phyloP scores from a whole-genome alignment of 2,329 filamentous ascomycete genomes.

The Mycocentrospora acerina region DNA sequence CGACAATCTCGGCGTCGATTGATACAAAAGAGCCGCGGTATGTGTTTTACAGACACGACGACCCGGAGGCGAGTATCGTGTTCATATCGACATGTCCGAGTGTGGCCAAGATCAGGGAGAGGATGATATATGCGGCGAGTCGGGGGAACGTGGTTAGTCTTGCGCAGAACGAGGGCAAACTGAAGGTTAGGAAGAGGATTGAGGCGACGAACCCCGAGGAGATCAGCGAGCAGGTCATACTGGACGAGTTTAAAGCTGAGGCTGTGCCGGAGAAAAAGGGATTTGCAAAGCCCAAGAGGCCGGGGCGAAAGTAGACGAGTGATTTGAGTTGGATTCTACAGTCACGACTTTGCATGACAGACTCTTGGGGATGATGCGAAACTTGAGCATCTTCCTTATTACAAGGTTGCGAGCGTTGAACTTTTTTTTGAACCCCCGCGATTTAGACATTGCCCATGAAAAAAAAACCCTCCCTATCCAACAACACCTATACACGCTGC shows the following conservation, averaged over 20 bases:
- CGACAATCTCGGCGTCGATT: conserved; percentile 61
- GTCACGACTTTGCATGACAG: too few relatives aligned
- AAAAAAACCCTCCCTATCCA: too few relatives aligned
- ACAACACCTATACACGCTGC: too few relatives aligned
- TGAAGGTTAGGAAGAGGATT: conserved; percentile 68
- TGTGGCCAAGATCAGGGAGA: conserved; percentile 72
- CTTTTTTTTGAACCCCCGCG: too few relatives aligned
- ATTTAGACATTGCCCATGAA: too few relatives aligned
- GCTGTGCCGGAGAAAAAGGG: conserved; percentile 67
- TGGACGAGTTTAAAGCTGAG: conserved; percentile 69
- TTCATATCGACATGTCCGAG: conserved; percentile 83
- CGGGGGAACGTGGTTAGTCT: conserved; percentile 62
- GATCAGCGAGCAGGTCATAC: conserved; percentile 66
- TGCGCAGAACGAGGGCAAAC: conserved; percentile 65
- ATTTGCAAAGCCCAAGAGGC: conserved; percentile 78
- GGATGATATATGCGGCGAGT: conserved; percentile 78
- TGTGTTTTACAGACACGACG: conserved; percentile 73
- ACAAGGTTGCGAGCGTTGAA: too few relatives aligned
- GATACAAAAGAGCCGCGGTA: conserved; percentile 71
- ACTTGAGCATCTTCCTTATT: too few relatives aligned
- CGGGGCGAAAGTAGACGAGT: conserved; percentile 57
- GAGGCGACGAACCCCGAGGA: conserved; percentile 67
- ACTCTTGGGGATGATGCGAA: too few relatives aligned
- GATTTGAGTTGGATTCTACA: too few relatives aligned
- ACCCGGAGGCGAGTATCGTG: conserved; percentile 59